Conservation (phyloP, 148 eudicot genomes). For the Vaccinium darrowii region DNA sequence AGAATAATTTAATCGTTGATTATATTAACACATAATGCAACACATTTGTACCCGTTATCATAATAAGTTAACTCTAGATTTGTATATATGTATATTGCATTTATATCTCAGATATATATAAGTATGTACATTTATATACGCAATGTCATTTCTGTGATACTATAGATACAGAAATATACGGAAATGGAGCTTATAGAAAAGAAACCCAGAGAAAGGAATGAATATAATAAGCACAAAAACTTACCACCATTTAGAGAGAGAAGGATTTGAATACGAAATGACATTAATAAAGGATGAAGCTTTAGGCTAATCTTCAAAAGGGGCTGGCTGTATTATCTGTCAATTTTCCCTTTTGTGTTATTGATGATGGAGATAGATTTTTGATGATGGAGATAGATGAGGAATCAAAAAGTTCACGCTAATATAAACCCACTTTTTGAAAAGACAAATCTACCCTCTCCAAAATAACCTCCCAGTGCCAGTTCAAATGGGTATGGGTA, state of each 20-base stretch:
- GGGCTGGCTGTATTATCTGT: not conserved
- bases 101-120: too few species aligned
- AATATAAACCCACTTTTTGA: not conserved
- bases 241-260: constrained; percentile 22
- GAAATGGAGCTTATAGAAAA: not conserved
- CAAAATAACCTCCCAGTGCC: not conserved
- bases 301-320: constrained; percentile 14
- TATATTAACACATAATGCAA: not conserved
- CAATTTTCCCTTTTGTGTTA: not conserved
- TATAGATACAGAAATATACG: not conserved
- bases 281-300: constrained; percentile 12
- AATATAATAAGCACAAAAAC: constrained; percentile 18
- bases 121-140: not conserved
- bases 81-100: not conserved
- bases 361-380: constrained; percentile 1
- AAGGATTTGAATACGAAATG: constrained; percentile 6
- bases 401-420: not conserved
- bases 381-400: constrained; percentile 10
- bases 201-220: constrained; percentile 16
- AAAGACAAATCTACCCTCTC: constrained; percentile 2
- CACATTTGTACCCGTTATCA: not conserved
- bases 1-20: not conserved
- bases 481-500: not conserved
- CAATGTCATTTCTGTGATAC: not conserved
- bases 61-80: not conserved